Base-by-base conservation (phyloP, 805 yeast genomes). In the Kodamaea neixiangensis region DNA sequence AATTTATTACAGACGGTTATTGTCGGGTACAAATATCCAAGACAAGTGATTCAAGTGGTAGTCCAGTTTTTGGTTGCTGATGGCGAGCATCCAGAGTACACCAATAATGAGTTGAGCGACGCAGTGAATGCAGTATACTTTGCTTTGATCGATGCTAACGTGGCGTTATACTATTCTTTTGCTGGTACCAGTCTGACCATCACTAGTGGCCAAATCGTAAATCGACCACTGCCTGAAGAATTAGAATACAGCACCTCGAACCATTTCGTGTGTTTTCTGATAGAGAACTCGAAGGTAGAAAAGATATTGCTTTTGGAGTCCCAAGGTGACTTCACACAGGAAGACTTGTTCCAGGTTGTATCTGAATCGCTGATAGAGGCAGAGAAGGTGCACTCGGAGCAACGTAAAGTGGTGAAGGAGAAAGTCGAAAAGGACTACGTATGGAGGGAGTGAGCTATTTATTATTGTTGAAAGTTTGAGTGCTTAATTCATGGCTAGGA, bases 131-230 rank as follows among this genome's bases (percentile, higher is more conserved):
- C 90, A 2, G 71, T 85, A 1, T 83, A 76, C 55, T 68, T 88
- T 55, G 96, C 97, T 0, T 75, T 93, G 41, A 65, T 91, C 1
- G 93, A 91, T 65, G 87, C 96, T 5, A 90, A 89, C 43, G 76
- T 92, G 15, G 86, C 90, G 0, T 66, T 93, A 48, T 72, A 75
- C 44, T 68, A 78, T n/a, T 79, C 91, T 0, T 84, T 85, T 58
- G 77, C 81, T 0, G 81, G 91, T 14, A 69, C 79, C 0, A 70
- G 83, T 3, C 64, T 83, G n/a, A 75, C 78, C 7, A 60, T 19
- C 60, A 65, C 29, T 47, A 51, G 47, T 3, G 65, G 67, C 19
- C 62, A 69, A 2, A 47, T 77, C 3, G 58, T 73, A 9, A 45
- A 70, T 1, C 69, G 75, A 45, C 93, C 94, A 1, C 58, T 73